Evolutionary conservation across 768 basidiomycete species (phyloP), one percentile per base, ranked within the genome.

Genomic region (Pleurotus salmoneostramineus): DNA sequence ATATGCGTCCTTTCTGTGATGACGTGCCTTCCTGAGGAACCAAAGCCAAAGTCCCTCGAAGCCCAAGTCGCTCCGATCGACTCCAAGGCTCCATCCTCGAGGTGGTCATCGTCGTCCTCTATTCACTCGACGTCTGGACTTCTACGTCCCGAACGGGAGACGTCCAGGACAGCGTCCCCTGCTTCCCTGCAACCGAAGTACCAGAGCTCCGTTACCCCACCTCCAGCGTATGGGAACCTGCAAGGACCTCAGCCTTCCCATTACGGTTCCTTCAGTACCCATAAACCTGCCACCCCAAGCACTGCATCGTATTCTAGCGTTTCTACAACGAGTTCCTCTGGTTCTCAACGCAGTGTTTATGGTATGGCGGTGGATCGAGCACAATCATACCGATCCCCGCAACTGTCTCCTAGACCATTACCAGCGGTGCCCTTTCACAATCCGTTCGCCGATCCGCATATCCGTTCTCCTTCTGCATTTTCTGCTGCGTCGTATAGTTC

Each of bases 1-100:
- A 64, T 67, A 1, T 68, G 69, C 46, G 68, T 64, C 46, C 55
- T 72, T 52, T 66, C 62, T 31, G 40, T 58, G 35, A 72, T 74
- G 69, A 67, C 66, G 14, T 66, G 68, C 50, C 57, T 72, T 6
- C 67, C 70, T 2, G 58, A 59, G 15, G 69, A 68, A n/a, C 32
- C 58, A 10, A 65, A 61, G 31, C 65, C 58, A 10, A 56, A 58
- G 15, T 68, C 66, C 1, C 69, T 70, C 45, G 64, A 60, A 14
- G 60, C 62, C 5, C 48, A 68, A 14, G 31, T 57, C 4, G 64
- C 66, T 37, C 59, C 62, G 33, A 34, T 36, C 47, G 52, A 43
- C 17, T 52, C 33, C 8, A n/a, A 12, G n/a, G 2, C 34, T 8
- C 17, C 36, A 31, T 12, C 57, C 17, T 48, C 57, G 5, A 35